These are phyloP conservation scores for Pichia occidentalis DNA, from an alignment of 805 yeast genomes.

Conservation along the genomic window DNA sequence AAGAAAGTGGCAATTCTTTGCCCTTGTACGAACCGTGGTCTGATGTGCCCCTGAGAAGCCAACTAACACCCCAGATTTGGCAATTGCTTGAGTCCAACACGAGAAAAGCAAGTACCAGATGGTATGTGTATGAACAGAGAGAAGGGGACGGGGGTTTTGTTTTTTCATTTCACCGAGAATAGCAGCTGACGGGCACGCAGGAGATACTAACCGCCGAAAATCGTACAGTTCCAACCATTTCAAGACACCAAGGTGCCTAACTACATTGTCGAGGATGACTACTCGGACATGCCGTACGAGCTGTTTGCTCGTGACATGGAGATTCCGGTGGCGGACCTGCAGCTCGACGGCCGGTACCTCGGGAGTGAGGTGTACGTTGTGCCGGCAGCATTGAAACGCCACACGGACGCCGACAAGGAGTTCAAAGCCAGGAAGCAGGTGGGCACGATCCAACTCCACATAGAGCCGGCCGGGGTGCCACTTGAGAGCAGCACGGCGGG, in stretches of 20 bases:
- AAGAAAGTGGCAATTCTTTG: too few relatives aligned
- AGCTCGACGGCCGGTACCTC: not conserved
- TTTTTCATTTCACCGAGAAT: too few relatives aligned
- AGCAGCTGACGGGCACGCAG: too few relatives aligned
- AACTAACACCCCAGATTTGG: too few relatives aligned
- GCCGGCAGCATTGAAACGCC: conserved; percentile 3
- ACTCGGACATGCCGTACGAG: conserved; percentile 8
- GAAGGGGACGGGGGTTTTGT: too few relatives aligned
- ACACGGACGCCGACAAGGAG: not conserved
- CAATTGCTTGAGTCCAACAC: too few relatives aligned
- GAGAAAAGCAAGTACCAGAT: too few relatives aligned
- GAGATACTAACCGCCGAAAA: too few relatives aligned
- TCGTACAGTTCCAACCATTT: conserved; percentile 44
- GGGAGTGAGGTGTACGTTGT: conserved; percentile 2
- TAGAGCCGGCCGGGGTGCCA: too few relatives aligned
- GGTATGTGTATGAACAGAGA: too few relatives aligned
- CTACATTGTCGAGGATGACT: conserved; percentile 33
- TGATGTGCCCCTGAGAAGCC: too few relatives aligned
- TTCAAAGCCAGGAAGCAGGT: conserved; percentile 3
- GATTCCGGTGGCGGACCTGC: not conserved
- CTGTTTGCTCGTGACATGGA: conserved; percentile 7
- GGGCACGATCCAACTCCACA: conserved; percentile 4
- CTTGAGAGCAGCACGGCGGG: not conserved
- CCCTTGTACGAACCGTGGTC: too few relatives aligned
- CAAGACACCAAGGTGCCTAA: conserved; percentile 40